Percentiles rank a stretch among this genome's conserved stretches.
These are phyloP conservation scores for Camellia oleifera DNA, from an alignment of 179 eudicot species.

Conservation along the genomic window DNA sequence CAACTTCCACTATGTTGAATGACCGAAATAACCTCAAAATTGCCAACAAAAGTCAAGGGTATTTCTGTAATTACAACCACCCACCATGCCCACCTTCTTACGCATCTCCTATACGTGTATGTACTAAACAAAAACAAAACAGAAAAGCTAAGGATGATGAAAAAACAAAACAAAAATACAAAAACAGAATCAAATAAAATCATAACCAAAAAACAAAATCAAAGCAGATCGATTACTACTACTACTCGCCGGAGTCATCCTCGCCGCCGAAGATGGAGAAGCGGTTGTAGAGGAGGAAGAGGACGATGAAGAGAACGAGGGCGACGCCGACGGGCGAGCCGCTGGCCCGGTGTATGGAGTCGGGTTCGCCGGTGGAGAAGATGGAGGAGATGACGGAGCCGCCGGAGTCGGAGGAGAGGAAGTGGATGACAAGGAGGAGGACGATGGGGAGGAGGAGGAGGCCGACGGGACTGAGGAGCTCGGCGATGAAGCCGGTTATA, in stretches of 20 bases:
- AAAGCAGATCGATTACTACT: background rate
- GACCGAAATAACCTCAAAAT: background rate
- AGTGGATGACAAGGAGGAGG: constrained; percentile 65
- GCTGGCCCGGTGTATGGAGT: constrained; percentile 62
- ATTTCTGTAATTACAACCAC: background rate
- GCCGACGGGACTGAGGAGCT: constrained; percentile 60
- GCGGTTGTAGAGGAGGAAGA: constrained; percentile 40
- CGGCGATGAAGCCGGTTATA: constrained; percentile 54
- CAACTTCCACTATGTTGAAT: background rate
- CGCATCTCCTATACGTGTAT: background rate
- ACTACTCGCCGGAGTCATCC: constrained; percentile 45
- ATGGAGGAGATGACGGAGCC: constrained; percentile 47
- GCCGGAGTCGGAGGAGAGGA: constrained; percentile 58
- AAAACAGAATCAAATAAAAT: background rate
- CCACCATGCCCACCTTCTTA: background rate
- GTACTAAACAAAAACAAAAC: background rate
- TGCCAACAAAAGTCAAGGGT: background rate
- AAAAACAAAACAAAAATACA: no score
- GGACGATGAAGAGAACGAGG: constrained; percentile 28
- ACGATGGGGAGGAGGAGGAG: constrained; percentile 62
- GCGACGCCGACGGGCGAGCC: constrained; percentile 60
- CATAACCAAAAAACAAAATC: background rate
- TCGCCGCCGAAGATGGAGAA: constrained; percentile 47
- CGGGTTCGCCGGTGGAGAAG: constrained; percentile 63
- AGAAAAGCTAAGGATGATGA: no score